Conservation (phyloP, 2,329 filamentous ascomycete genomes). For the Aspergillus brasiliensis region DNA sequence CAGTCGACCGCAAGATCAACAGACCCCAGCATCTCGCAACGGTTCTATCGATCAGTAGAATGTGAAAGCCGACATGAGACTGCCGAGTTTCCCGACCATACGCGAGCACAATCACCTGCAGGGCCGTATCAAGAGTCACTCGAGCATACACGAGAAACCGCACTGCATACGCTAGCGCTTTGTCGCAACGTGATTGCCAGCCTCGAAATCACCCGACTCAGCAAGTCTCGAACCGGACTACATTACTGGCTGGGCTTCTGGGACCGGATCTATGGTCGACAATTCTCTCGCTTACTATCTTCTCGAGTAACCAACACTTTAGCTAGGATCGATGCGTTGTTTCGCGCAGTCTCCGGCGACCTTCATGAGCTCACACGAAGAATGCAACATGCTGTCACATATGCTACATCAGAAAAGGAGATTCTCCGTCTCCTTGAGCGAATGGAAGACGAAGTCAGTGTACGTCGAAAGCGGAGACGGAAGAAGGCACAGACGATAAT, state of each 20-base stretch:
- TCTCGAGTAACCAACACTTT: conserved; percentile 18
- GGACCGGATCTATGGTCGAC: conserved; percentile 27
- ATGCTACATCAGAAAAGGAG: conserved; percentile 23
- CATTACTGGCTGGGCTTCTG: conserved; percentile 33
- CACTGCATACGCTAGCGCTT: conserved; percentile 26
- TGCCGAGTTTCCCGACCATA: not conserved
- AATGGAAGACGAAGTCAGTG: conserved; percentile 29
- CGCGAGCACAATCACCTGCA: not conserved
- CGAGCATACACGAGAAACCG: conserved; percentile 24
- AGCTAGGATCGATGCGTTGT: conserved; percentile 28
- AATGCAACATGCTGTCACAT: conserved; percentile 20
- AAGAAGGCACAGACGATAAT: conserved; percentile 25
- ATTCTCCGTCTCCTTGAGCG: conserved; percentile 25
- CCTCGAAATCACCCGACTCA: conserved; percentile 33
- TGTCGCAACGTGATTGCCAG: conserved; percentile 31
- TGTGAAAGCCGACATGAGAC: conserved; percentile 4
- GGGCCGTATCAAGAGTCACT: conserved; percentile 7
- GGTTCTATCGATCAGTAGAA: conserved; percentile 20
- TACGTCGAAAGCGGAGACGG: conserved; percentile 24
- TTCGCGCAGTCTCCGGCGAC: conserved; percentile 27
- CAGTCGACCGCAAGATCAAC: conserved; percentile 4
- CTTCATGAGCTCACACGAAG: conserved; percentile 28
- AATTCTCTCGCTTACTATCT: conserved; percentile 20
- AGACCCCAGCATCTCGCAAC: conserved; percentile 6
- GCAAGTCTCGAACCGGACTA: conserved; percentile 32